Evolutionary conservation across 306 rosid genomes (phyloP), one percentile per base, ranked within the genome.

Genomic region (Pyrus communis): DNA sequence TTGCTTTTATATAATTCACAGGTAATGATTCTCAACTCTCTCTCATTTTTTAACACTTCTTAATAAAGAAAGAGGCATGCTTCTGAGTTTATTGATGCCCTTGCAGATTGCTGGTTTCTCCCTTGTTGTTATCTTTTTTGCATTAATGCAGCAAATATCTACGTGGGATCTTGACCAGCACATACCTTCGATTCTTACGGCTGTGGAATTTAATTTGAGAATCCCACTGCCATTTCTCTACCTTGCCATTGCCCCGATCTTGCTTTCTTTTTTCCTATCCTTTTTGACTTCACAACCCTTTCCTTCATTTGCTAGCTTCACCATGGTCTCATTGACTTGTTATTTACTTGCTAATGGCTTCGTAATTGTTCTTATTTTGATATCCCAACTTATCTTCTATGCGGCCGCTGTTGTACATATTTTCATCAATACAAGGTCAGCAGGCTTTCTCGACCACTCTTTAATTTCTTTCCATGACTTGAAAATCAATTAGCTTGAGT

Each of bases 101-200:
- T 49, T 92, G 97, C 97, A 95, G 99, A 87, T 95, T 82, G 87
- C 79, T 84, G 96, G 99, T 77, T 85, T 92, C 83, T 89, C 97
- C 70, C 77, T 91, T 75, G 97, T 86, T 12, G 86, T 92, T 77
- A 70, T 89, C 81, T 89, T 92, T 82, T 92, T 89, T 78, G 97
- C 96, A 62, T 79, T 92, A 77, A 92, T 92, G 97, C 92, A 84
- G 83, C 99, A 95, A 87, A 93, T 96, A 71, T 88, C 77, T 82
- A 84, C 93, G 57, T 92, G 96, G 96, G 96, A 95, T 84, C 82
- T 58, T 81, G 90, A 89, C 83, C 83, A 86, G 70, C 90, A 84
- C 30, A 86, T 92, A 83, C 99, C 98, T 63, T 89, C 97, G 17
- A 78, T 92, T 90, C 89, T 92, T 78, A 71, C 82, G 57, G 91